These are phyloP conservation scores for Acmispon strigosus DNA, from an alignment of 306 rosid species.

Conservation along the genomic window DNA sequence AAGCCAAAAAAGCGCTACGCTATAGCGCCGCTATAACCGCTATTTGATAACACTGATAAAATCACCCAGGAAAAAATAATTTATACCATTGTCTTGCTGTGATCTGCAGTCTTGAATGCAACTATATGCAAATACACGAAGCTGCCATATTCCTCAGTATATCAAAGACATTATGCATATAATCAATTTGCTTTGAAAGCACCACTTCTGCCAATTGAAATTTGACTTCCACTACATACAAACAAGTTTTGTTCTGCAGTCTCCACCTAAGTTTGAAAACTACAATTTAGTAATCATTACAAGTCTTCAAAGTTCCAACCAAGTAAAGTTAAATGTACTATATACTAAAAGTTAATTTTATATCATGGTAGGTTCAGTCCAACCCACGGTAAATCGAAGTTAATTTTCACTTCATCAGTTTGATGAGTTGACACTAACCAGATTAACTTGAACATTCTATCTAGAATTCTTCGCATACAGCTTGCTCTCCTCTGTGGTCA, in stretches of 20 bases:
- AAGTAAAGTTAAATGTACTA: neutral
- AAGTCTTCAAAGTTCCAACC: neutral
- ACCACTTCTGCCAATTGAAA: neutral
- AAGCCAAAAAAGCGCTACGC: too few species aligned
- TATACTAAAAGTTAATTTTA: neutral
- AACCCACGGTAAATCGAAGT: neutral
- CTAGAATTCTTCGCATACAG: slow-evolving; percentile 8
- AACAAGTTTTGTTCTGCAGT: neutral
- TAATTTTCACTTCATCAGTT: neutral
- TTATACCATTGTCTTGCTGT: neutral
- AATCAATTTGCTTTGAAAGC: neutral
- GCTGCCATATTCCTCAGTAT: neutral
- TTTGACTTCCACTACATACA: neutral
- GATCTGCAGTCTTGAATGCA: neutral
- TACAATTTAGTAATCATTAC: neutral
- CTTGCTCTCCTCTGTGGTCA: neutral
- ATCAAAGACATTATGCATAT: neutral
- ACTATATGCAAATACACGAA: neutral
- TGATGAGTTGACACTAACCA: neutral
- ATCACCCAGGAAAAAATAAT: neutral
- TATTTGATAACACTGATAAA: too few species aligned
- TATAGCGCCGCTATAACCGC: too few species aligned
- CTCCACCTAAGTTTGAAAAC: neutral
- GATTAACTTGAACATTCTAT: neutral
- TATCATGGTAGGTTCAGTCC: neutral